Conservation (phyloP, 768 basidiomycete genomes). For the Plicaturopsis crispa region DNA sequence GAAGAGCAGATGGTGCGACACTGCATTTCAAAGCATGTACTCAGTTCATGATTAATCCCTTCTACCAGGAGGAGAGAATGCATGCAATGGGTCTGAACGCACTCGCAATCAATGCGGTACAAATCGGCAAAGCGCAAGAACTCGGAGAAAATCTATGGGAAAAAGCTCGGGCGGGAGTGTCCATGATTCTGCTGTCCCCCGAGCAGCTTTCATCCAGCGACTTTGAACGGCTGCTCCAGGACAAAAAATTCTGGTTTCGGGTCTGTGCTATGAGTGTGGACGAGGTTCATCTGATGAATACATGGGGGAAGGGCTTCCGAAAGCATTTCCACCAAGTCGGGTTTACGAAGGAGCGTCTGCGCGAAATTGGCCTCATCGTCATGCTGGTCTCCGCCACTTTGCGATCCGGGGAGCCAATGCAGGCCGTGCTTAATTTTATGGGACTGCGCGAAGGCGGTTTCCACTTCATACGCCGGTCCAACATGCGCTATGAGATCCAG, state of each 20-base stretch:
- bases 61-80: background rate
- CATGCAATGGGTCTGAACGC: constrained; percentile 1
- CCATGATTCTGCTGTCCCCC: constrained; percentile 12
- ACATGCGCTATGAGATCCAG: constrained; percentile 8
- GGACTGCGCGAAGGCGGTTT: constrained; percentile 6
- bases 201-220: constrained; percentile 9
- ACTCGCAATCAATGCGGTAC: constrained; percentile 9
- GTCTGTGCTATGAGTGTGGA: constrained; percentile 9
- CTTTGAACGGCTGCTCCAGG: constrained; percentile 9
- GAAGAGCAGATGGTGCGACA: constrained; percentile 15
- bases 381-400: constrained; percentile 11
- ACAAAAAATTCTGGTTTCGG: constrained; percentile 4
- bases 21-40: background rate
- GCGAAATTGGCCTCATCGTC: constrained; percentile 2
- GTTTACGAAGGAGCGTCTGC: constrained; percentile 1
- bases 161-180: background rate
- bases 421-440: constrained; percentile 6
- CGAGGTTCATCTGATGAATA: constrained; percentile 12
- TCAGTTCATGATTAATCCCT: background rate
- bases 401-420: constrained; percentile 1
- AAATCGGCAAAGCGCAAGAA: constrained; percentile 7
- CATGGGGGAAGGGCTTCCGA: constrained; percentile 14
- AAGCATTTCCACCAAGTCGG: constrained; percentile 7
- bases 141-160: constrained; percentile 7
- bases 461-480: constrained; percentile 10